Evolutionary conservation across 768 basidiomycete species (phyloP).

Genomic region (Inosperma sp.): DNA sequence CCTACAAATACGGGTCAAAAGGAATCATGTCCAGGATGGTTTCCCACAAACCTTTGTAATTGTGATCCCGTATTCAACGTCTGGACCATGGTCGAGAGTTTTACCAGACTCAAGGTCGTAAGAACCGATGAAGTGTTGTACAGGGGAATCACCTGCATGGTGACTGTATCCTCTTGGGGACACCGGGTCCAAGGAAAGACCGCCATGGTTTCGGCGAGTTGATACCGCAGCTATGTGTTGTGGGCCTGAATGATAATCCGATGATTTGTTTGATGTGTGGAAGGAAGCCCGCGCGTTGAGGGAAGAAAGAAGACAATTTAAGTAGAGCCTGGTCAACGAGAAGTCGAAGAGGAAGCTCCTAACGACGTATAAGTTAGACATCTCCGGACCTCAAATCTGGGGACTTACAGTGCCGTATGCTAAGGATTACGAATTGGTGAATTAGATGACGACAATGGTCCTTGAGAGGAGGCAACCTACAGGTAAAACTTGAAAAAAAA

Average conservation of each 20-base stretch:
- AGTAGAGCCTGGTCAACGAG: conserved; percentile 43
- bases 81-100: conserved; percentile 18
- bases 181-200: not conserved
- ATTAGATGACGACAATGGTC: not conserved
- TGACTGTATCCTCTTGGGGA: conserved; percentile 10
- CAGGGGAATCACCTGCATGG: not conserved
- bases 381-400: not conserved
- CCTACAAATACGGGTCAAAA: conserved; percentile 19
- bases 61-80: conserved; percentile 36
- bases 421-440: conserved; percentile 13
- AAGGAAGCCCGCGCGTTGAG: conserved; percentile 41
- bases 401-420: conserved; percentile 42
- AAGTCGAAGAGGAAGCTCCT: conserved; percentile 51
- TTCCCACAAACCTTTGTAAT: conserved; percentile 32
- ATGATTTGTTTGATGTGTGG: conserved; percentile 24
- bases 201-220: not conserved
- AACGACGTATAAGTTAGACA: not conserved
- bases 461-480: conserved; percentile 18
- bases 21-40: not conserved
- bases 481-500: conserved; percentile 28
- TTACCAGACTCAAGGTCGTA: conserved; percentile 32
- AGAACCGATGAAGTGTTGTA: conserved; percentile 20
- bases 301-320: conserved; percentile 46
- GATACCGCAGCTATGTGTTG: not conserved
- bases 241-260: conserved; percentile 9